phyloP scores from a whole-genome alignment of 1,284 basidiomycete genomes.

The Sporisorium exsertum region DNA sequence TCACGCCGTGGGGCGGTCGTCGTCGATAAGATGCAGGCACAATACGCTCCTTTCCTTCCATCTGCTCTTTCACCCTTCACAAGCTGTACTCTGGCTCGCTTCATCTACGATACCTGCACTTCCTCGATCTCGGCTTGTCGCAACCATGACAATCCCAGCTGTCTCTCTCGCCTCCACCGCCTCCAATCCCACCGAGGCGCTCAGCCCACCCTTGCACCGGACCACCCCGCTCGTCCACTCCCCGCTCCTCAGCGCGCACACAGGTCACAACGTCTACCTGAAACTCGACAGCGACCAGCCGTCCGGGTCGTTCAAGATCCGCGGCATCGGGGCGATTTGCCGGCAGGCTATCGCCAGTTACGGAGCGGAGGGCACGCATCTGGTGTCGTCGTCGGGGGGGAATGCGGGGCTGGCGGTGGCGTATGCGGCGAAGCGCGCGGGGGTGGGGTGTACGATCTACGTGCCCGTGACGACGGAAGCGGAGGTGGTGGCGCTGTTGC shows the following conservation, averaged over 20 bases:
- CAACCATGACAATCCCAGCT: slow-evolving; percentile 8
- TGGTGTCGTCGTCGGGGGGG: slow-evolving; percentile 65
- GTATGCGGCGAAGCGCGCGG: slow-evolving; percentile 50
- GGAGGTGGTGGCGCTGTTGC: slow-evolving; percentile 42
- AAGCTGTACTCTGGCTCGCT: too few species aligned
- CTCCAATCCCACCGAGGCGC: background rate
- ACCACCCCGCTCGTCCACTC: slow-evolving; percentile 29
- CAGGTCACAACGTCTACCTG: slow-evolving; percentile 58
- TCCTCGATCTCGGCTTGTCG: background rate
- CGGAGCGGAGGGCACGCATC: slow-evolving; percentile 33
- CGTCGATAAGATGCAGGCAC: too few species aligned
- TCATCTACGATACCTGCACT: too few species aligned
- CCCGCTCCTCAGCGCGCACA: slow-evolving; percentile 9
- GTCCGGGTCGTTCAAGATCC: slow-evolving; percentile 65
- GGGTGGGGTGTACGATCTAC: slow-evolving; percentile 60
- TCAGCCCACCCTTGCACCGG: slow-evolving; percentile 6
- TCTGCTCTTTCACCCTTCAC: too few species aligned
- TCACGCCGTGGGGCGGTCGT: background rate
- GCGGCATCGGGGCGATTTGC: slow-evolving; percentile 55
- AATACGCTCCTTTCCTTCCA: too few species aligned
- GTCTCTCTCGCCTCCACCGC: background rate
- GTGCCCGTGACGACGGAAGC: slow-evolving; percentile 51
- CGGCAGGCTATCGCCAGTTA: slow-evolving; percentile 3
- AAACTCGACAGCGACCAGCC: slow-evolving; percentile 68
- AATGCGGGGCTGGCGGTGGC: slow-evolving; percentile 68